Percentiles rank a stretch among this genome's conserved stretches.
Evolutionary conservation across 768 basidiomycete genomes (phyloP).

Genomic region (Serpula lacrymans): DNA sequence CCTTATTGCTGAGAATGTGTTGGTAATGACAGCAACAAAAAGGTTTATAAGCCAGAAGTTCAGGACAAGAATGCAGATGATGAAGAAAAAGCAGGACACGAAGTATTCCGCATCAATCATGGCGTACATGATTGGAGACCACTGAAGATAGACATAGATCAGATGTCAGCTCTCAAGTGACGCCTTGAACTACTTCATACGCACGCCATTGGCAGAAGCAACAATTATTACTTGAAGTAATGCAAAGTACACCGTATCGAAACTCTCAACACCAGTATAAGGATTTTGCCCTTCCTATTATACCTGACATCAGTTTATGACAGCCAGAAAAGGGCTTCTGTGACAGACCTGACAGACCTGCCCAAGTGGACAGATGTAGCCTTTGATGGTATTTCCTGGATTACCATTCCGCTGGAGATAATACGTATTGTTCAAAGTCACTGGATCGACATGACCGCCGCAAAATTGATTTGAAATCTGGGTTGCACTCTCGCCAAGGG

Average conservation of each 20-base stretch:
- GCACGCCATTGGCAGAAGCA: conserved; percentile 72
- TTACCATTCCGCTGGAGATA: conserved; percentile 41
- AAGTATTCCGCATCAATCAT: conserved; percentile 91
- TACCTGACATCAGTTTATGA: neutral
- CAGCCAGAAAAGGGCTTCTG: neutral
- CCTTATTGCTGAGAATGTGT: conserved; percentile 86
- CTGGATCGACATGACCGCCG: conserved; percentile 75
- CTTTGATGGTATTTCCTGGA: conserved; percentile 51
- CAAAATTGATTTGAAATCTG: conserved; percentile 57
- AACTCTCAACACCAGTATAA: conserved; percentile 61
- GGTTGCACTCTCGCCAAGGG: conserved; percentile 48
- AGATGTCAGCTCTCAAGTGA: too few species aligned
- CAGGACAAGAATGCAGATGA: conserved; percentile 77
- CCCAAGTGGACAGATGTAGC: conserved; percentile 86
- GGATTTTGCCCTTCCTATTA: conserved; percentile 74
- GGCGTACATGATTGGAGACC: conserved; percentile 80
- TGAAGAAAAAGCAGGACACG: conserved; percentile 84
- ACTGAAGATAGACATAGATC: conserved; percentile 36
- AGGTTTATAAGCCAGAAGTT: conserved; percentile 95
- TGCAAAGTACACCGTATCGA: conserved; percentile 84
- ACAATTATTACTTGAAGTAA: conserved; percentile 83
- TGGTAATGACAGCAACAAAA: conserved; percentile 94
- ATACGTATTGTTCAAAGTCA: conserved; percentile 41
- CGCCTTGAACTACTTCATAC: conserved; percentile 26
- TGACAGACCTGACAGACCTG: conserved; percentile 70